Evolutionary conservation across 1,139 yeast species (phyloP).

Genomic region (Candida sp.): DNA sequence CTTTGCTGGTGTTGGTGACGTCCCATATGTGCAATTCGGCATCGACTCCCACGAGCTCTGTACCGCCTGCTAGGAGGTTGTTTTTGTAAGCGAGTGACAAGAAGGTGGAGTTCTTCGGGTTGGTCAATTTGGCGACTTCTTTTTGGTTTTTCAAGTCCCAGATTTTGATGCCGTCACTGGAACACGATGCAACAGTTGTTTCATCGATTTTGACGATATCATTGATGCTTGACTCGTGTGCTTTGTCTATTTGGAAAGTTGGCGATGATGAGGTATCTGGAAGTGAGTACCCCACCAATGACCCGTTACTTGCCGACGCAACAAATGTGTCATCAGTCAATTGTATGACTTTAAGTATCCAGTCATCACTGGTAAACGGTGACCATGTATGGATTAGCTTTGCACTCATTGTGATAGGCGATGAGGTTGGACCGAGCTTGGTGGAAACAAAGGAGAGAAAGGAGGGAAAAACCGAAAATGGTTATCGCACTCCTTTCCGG

Average conservation of each 20-base stretch:
- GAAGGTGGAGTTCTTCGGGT: constrained; percentile 44
- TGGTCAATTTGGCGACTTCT: constrained; percentile 33
- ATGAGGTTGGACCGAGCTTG: neutral
- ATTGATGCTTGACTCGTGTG: constrained; percentile 46
- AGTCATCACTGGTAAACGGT: constrained; percentile 31
- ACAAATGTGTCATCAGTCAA: constrained; percentile 36
- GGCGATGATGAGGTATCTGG: constrained; percentile 17
- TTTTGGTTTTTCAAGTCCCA: constrained; percentile 61
- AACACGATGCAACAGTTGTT: constrained; percentile 37
- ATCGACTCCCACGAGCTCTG: constrained; percentile 81
- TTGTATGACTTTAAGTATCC: constrained; percentile 52
- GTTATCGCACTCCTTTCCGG: neutral
- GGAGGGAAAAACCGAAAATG: neutral
- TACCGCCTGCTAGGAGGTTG: constrained; percentile 74
- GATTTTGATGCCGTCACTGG: constrained; percentile 66
- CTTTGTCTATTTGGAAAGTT: constrained; percentile 18
- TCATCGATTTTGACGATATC: constrained; percentile 27
- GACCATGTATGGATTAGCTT: constrained; percentile 13
- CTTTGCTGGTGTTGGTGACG: constrained; percentile 39
- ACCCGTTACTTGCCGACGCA: constrained; percentile 53
- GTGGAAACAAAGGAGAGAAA: neutral
- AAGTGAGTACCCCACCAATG: constrained; percentile 39
- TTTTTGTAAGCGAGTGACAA: constrained; percentile 42
- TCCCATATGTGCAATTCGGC: constrained; percentile 88
- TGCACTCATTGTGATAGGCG: constrained; percentile 11